Evolutionary conservation across 1,139 yeast genomes (phyloP).

Genomic region (Saccharomyces hybrid): DNA sequence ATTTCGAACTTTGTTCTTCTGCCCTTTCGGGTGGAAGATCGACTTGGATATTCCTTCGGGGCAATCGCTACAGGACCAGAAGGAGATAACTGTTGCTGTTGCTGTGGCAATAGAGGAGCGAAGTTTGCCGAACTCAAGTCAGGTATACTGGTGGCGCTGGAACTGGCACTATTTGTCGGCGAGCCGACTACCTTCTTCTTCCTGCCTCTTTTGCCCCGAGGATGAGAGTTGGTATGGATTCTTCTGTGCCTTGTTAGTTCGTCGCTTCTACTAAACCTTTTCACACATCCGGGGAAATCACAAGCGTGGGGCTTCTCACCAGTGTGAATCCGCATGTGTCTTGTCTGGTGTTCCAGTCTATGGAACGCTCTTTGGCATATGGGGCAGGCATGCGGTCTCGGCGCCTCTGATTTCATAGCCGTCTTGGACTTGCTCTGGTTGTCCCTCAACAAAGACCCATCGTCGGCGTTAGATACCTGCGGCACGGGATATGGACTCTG

Average conservation of each 20-base stretch:
- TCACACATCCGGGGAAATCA: slow-evolving; percentile 57
- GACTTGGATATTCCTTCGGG: background rate
- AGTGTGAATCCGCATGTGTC: slow-evolving; percentile 65
- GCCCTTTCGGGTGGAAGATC: slow-evolving; percentile 1
- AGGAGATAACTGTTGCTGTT: background rate
- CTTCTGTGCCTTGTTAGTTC: slow-evolving; percentile 62
- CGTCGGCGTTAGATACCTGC: background rate
- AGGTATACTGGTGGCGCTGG: background rate
- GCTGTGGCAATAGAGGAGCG: slow-evolving; percentile 1
- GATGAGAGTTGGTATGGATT: slow-evolving; percentile 52
- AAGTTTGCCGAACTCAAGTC: background rate
- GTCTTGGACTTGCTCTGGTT: slow-evolving; percentile 1
- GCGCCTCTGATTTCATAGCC: slow-evolving; percentile 18
- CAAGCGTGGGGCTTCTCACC: slow-evolving; percentile 74
- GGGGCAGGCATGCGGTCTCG: slow-evolving; percentile 50
- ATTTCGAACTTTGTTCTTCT: slow-evolving; percentile 7
- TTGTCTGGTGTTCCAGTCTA: slow-evolving; percentile 58
- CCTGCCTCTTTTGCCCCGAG: slow-evolving; percentile 48
- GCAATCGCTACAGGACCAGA: background rate
- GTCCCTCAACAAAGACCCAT: background rate
- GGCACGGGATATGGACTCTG: background rate
- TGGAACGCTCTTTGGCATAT: slow-evolving; percentile 58
- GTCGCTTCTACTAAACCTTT: slow-evolving; percentile 59
- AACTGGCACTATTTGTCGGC: background rate
- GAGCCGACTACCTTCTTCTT: slow-evolving; percentile 28